phyloP scores from a whole-genome alignment of 768 basidiomycete species.

The Rhodotorula graminis region DNA sequence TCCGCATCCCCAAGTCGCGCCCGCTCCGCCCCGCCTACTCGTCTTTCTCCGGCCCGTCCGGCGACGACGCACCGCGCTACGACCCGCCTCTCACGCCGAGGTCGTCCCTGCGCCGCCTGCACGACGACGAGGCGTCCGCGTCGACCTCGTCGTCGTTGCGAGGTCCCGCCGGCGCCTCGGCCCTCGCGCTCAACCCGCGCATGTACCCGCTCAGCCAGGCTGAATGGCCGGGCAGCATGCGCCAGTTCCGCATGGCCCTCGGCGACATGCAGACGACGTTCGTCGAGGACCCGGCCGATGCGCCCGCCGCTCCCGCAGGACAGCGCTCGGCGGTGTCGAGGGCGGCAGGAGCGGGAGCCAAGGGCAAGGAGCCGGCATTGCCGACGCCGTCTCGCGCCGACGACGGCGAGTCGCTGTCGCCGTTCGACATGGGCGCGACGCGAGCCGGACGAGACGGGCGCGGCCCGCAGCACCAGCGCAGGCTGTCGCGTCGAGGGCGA shows the following conservation, averaged over 20 bases:
- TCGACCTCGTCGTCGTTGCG: too few relatives aligned
- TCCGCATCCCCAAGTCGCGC: constrained; percentile 26
- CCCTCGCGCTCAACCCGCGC: constrained; percentile 19
- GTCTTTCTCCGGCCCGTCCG: constrained; percentile 9
- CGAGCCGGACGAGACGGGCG: not conserved
- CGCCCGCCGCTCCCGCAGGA: not conserved
- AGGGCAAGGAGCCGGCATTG: constrained; percentile 10
- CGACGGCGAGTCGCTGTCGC: not conserved
- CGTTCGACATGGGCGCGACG: not conserved
- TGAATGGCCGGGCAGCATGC: constrained; percentile 4
- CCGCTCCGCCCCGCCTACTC: constrained; percentile 8
- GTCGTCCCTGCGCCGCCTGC: not conserved
- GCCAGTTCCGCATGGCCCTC: constrained; percentile 11
- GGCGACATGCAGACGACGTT: constrained; percentile 25
- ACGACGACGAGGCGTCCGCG: not conserved
- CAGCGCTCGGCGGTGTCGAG: too few relatives aligned
- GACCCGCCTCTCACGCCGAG: not conserved
- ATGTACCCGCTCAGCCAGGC: constrained; percentile 33
- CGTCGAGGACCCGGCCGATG: constrained; percentile 3
- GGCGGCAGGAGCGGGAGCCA: not conserved
- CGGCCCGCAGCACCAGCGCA: constrained; percentile 10
- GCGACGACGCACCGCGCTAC: not conserved
- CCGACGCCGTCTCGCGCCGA: not conserved
- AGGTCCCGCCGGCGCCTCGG: not conserved
- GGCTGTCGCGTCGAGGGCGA: not conserved